These are phyloP conservation scores for Candida nanaspora DNA, from an alignment of 805 yeast genomes.

Conservation along the genomic window DNA sequence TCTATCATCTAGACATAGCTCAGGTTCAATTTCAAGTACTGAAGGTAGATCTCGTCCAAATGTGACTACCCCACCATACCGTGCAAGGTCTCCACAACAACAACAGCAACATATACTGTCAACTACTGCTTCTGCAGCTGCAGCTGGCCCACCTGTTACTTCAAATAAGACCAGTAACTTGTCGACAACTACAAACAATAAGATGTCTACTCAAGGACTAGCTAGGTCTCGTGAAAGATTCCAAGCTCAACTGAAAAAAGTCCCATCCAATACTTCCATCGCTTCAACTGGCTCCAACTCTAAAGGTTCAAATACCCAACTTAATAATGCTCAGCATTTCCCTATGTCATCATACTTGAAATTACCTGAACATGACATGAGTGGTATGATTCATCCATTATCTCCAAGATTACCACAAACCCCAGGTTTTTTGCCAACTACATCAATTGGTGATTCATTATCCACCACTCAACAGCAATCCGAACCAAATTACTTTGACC, in stretches of 20 bases:
- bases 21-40: background rate
- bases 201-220: constrained; percentile 9
- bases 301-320: background rate
- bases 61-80: constrained; percentile 1
- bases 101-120: background rate
- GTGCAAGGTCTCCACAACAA: constrained; percentile 2
- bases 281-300: background rate
- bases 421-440: constrained; percentile 17
- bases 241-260: constrained; percentile 16
- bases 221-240: constrained; percentile 14
- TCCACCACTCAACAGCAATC: background rate
- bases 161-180: background rate
- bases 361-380: constrained; percentile 3
- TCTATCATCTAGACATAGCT: background rate
- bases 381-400: background rate
- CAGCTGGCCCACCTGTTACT: background rate
- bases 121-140: background rate
- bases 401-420: constrained; percentile 13
- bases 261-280: constrained; percentile 6
- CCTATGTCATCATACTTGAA: background rate
- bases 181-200: constrained; percentile 3
- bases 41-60: background rate
- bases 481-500: background rate
- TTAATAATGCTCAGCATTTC: too few relatives aligned
- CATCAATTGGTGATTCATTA: constrained; percentile 16